These are phyloP conservation scores for Ottelia alismoides DNA, from an alignment of 106 monocot species.

Conservation along the genomic window DNA sequence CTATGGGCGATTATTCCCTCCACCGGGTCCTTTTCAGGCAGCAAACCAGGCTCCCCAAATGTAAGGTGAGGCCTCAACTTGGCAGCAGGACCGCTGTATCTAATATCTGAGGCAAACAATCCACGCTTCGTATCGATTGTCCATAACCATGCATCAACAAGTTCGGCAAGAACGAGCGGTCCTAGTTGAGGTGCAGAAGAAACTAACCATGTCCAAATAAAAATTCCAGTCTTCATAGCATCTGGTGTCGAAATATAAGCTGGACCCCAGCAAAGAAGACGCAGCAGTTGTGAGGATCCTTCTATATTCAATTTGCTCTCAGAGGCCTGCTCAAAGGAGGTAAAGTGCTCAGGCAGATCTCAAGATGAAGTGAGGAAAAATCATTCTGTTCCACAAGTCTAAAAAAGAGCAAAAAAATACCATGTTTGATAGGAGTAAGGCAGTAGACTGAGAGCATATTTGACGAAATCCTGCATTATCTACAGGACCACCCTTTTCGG, in stretches of 20 bases:
- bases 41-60: conserved; percentile 76
- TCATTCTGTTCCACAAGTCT: background rate
- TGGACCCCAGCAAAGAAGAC: conserved; percentile 98
- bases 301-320: conserved; percentile 53
- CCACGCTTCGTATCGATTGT: conserved; percentile 99
- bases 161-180: conserved; percentile 86
- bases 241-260: conserved; percentile 95
- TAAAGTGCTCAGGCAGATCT: too few species aligned
- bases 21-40: conserved; percentile 72
- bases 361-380: too few species aligned
- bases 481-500: conserved; percentile 68
- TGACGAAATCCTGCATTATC: conserved; percentile 80
- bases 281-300: conserved; percentile 78
- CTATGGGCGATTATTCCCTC: conserved; percentile 88
- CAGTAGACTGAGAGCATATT: conserved; percentile 92
- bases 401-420: conserved; percentile 18
- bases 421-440: conserved; percentile 86
- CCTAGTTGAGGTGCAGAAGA: conserved; percentile 91
- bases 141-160: conserved; percentile 99
- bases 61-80: conserved; percentile 91
- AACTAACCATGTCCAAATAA: conserved; percentile 99
- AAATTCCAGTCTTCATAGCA: conserved; percentile 97
- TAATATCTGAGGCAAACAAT: conserved; percentile 87
- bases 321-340: conserved; percentile 30
- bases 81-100: conserved; percentile 81